Base-by-base conservation (phyloP, 345 rosid genomes). In the Eucalyptus leucophloia region DNA sequence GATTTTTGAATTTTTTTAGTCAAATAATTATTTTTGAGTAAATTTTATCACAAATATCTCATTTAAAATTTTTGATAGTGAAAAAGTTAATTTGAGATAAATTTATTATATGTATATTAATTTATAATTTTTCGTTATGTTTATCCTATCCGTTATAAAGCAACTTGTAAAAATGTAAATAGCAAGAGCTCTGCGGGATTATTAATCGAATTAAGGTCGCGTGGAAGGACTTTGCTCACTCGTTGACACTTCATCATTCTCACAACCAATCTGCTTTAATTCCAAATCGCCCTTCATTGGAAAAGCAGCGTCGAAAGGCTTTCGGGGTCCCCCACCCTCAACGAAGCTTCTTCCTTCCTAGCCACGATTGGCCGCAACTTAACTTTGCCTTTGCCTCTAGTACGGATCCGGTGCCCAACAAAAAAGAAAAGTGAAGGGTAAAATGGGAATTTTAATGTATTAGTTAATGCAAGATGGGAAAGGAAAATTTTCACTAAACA, bases 51-150 rank as follows among this genome's bases (percentile, higher is more conserved):
- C 0, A 56, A 21, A 4, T 9, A 56, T 56, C 0, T 56, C 2
- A 0, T 56, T 56, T 23, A 0, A 0, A 0, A 0, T 4, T 54
- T 21, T 54, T 54, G 6, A 23, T 54, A 23, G 5, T 56, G 1
- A 56, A 56, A 56, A 56, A 56, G 4, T 56, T 23, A 56, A 9
- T 56, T 56, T 56, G 0, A 56, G 0, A 56, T 56, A 23, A 56
- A 56, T 56, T 23, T 23, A 23, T 24, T 23, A 23, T 23, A 23
- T 23, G 0, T 56, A 56, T 56, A 56, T 21, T 0, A 2, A 0
- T 56, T 56, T 23, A 23, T 9, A 1, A 4, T 23, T 56, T 56
- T 56, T 56, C 3, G 1, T 56, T 9, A 24, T 56, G 0, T 56
- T 56, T 23, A 4, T 3, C 62, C 3, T 5, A 23, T 11, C 30